These are phyloP conservation scores for Paracamarosporium sp. DNA, from an alignment of 2,329 filamentous ascomycete genomes.

Conservation along the genomic window DNA sequence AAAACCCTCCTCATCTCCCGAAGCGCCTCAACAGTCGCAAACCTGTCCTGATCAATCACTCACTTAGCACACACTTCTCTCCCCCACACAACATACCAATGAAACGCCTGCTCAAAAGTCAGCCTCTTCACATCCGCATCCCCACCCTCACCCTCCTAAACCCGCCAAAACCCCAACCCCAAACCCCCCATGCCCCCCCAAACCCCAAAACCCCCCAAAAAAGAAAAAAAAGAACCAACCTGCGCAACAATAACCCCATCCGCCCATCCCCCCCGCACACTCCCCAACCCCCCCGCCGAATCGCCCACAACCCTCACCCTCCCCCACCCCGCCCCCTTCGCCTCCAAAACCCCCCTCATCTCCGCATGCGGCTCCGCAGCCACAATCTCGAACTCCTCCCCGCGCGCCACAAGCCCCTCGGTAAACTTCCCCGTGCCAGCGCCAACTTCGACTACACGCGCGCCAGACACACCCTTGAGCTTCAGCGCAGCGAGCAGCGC, in stretches of 20 bases:
- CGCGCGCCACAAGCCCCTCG: slow-evolving; percentile 63
- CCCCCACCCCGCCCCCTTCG: slow-evolving; percentile 64
- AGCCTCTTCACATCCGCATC: not conserved
- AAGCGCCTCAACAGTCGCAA: not conserved
- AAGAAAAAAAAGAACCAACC: not conserved
- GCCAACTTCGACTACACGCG: slow-evolving; percentile 65
- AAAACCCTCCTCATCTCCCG: not conserved
- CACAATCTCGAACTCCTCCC: slow-evolving; percentile 66
- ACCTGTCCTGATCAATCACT: not conserved
- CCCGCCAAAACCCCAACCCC: too few species aligned
- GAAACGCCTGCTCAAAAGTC: not conserved
- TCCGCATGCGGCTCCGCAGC: slow-evolving; percentile 69
- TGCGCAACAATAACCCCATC: not conserved
- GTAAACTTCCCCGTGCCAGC: slow-evolving; percentile 77
- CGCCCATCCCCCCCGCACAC: not conserved
- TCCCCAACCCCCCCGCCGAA: not conserved
- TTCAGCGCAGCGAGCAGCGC: slow-evolving; percentile 64
- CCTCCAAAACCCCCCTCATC: slow-evolving; percentile 69
- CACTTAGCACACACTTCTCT: not conserved
- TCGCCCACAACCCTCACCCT: slow-evolving; percentile 59
- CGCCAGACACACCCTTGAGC: slow-evolving; percentile 55
- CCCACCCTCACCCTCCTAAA: not conserved
- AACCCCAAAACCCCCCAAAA: too few species aligned
- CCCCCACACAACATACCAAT: not conserved
- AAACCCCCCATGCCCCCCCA: too few species aligned